A percentile compares a stretch with the other conserved stretches of the same genome.
Evolutionary conservation across 179 eudicot species (phyloP).

Genomic region (Corrigiola litoralis): DNA sequence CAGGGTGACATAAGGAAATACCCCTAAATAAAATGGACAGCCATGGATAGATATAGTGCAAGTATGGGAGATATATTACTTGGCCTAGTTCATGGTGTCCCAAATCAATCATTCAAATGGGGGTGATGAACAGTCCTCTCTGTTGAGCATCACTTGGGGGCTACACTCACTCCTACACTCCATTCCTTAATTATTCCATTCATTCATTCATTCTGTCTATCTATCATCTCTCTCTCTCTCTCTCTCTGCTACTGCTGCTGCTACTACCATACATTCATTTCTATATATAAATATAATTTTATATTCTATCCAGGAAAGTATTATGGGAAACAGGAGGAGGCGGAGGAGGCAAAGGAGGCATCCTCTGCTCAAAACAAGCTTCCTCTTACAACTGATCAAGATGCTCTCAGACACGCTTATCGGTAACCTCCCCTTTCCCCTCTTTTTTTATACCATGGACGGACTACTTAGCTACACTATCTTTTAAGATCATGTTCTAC

Average conservation of each 20-base stretch:
- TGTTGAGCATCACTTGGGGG: slow-evolving; percentile 51
- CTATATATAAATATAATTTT: too few relatives aligned
- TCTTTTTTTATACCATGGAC: neutral
- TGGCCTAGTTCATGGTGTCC: slow-evolving; percentile 51
- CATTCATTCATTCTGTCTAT: neutral
- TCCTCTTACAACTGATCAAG: slow-evolving; percentile 86
- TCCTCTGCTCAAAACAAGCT: slow-evolving; percentile 35
- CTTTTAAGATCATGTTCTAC: neutral
- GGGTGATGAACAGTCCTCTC: slow-evolving; percentile 75
- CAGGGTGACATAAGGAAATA: too few relatives aligned
- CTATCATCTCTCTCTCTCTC: neutral
- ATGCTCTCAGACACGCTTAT: slow-evolving; percentile 88
- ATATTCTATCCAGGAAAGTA: slow-evolving; percentile 64
- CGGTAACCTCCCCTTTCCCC: slow-evolving; percentile 52
- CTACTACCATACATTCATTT: too few relatives aligned
- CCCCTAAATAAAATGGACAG: too few relatives aligned
- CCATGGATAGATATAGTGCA: neutral
- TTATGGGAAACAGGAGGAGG: slow-evolving; percentile 82
- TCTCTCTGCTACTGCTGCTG: too few relatives aligned
- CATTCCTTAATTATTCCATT: neutral
- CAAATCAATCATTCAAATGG: slow-evolving; percentile 31
- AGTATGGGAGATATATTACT: slow-evolving; percentile 23
- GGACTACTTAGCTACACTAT: neutral
- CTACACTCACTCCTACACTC: slow-evolving; percentile 32
- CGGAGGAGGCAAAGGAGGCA: too few relatives aligned